Evolutionary conservation across 768 basidiomycete species (phyloP), one percentile per base, ranked within the genome.

Genomic region (Trametes cinnabarina): DNA sequence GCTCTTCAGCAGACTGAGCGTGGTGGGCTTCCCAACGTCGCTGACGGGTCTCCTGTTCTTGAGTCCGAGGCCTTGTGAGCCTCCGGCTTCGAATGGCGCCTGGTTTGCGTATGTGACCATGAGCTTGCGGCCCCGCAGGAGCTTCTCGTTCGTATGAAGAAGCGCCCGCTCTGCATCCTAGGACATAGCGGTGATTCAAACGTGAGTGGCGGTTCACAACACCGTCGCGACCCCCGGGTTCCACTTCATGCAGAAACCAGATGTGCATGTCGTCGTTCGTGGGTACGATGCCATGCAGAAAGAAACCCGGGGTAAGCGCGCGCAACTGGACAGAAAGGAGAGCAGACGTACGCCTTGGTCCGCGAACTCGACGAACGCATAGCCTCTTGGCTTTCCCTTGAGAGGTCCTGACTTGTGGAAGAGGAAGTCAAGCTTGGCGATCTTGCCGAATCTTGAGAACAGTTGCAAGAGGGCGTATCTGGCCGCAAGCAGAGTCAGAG

Each of bases 381-480:
- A 98, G 5, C 97, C 96, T 12, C 95, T 79, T 0, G 97, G 95
- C 70, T 92, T 97, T 17, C 97, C 97, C 69, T 88, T 94, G 67
- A 87, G 73, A 12, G 85, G 80, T 0, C 96, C 97, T 0, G 88
- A 77, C 73, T 96, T 98, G 79, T 99, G 95, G 68, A 98, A 98
- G 61, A 98, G 80, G 71, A 86, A 98, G 72, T 99, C 97, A 50
- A 98, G 82, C 64, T 94, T 92, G 20, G 92, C 82, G 59, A 98
- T 82, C 73, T 92, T 94, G 53, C 97, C 97, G 70, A 87, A 94
- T 73, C 90, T 94, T 30, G 89, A 82, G 73, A 97, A 97, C 34
- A 95, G 73, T 72, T 95, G 91, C 20, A 98, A 82, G 15, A 99
- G 79, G 3, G 92, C 78, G 73, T 93, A 92, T 72, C 94, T 96